Evolutionary conservation across 495 filamentous ascomycete species (phyloP).

Genomic region (Paragyromitra xinjiangensis): DNA sequence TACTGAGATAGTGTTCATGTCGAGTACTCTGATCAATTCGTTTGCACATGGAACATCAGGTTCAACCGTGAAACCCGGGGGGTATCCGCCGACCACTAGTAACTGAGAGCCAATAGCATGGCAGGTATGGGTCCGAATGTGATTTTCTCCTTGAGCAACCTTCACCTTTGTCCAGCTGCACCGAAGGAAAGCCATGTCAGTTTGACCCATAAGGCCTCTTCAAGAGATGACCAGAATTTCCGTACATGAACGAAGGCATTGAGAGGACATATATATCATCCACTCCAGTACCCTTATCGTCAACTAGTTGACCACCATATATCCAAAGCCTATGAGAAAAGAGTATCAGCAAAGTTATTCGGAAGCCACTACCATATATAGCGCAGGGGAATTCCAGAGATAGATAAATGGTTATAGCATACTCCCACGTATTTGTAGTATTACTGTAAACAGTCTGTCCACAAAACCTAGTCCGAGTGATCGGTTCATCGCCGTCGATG

Average conservation of each 20-base stretch:
- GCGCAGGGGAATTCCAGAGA: background rate
- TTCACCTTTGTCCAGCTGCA: slow-evolving; percentile 29
- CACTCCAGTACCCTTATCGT: slow-evolving; percentile 18
- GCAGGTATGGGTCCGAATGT: slow-evolving; percentile 28
- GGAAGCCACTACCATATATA: background rate
- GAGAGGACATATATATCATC: slow-evolving; percentile 37
- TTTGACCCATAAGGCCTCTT: background rate
- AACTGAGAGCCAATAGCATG: slow-evolving; percentile 35
- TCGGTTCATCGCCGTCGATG: slow-evolving; percentile 19
- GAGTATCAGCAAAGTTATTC: slow-evolving; percentile 3
- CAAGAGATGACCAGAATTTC: background rate
- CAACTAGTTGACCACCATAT: slow-evolving; percentile 23
- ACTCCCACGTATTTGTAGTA: slow-evolving; percentile 43
- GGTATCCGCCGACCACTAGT: slow-evolving; percentile 32
- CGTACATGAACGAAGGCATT: slow-evolving; percentile 44
- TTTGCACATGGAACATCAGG: background rate
- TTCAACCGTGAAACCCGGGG: slow-evolving; percentile 12
- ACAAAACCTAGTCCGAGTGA: slow-evolving; percentile 39
- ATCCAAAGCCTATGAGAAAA: slow-evolving; percentile 32
- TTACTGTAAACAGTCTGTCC: slow-evolving; percentile 34
- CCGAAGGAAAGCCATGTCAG: slow-evolving; percentile 1
- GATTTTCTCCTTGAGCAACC: slow-evolving; percentile 1
- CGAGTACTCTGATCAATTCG: slow-evolving; percentile 30
- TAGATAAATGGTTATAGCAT: background rate
- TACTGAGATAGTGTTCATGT: slow-evolving; percentile 37